Evolutionary conservation across 768 basidiomycete genomes (phyloP).

Genomic region (Mycena vitilis): DNA sequence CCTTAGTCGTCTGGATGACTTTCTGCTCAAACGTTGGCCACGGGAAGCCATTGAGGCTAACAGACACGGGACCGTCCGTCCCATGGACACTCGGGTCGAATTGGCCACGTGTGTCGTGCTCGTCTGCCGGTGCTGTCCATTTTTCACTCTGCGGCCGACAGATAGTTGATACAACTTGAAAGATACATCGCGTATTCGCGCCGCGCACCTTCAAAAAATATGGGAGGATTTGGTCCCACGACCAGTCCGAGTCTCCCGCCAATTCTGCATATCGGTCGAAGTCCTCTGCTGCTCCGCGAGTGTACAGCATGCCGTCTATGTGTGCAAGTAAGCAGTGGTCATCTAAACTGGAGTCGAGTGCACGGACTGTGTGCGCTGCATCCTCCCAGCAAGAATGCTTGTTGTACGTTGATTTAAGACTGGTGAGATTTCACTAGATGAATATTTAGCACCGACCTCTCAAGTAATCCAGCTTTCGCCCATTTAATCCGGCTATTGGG

Average conservation of each 20-base stretch:
- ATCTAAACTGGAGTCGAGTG: too few relatives aligned
- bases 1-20: slow-evolving; percentile 48
- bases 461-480: slow-evolving; percentile 1
- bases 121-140: slow-evolving; percentile 49
- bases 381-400: slow-evolving; percentile 26
- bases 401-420: neutral
- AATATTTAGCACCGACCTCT: too few relatives aligned
- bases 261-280: slow-evolving; percentile 33
- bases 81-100: slow-evolving; percentile 47
- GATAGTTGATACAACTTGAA: neutral
- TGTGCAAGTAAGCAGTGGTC: neutral
- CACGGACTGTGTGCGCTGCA: slow-evolving; percentile 14
- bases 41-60: slow-evolving; percentile 46
- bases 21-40: slow-evolving; percentile 40
- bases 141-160: slow-evolving; percentile 46
- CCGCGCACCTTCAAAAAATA: neutral
- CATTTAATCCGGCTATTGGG: slow-evolving; percentile 22
- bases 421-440: neutral
- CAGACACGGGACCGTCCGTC: slow-evolving; percentile 42
- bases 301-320: slow-evolving; percentile 22
- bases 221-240: neutral
- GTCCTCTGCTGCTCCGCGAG: slow-evolving; percentile 3
- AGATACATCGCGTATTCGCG: slow-evolving; percentile 4
- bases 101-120: slow-evolving; percentile 51
- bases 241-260: neutral